Evolutionary conservation across 768 basidiomycete species (phyloP), one percentile per base, ranked within the genome.

Genomic region (Cyclocybe cylindracea): DNA sequence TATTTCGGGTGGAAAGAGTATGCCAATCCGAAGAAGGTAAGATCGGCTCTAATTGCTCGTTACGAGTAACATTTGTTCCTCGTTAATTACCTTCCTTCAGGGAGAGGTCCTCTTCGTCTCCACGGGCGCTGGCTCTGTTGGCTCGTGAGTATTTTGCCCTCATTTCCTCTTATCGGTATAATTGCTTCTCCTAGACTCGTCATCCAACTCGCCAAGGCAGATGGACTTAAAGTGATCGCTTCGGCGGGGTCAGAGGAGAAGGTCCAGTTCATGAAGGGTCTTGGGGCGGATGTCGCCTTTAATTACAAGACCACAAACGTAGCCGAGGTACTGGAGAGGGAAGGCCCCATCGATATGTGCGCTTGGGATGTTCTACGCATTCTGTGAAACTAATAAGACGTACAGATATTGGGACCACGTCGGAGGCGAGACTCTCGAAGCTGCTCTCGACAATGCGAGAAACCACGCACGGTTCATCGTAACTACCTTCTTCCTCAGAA

Each of bases 171-270:
- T 7, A 16, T 42, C 5, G 7, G 8, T 14, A 13, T 38, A 32
- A n/a, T 42, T 4, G 5, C 8, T 50, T 3, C 7, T 10, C 14
- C 9, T 43, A 79, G 78, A 1, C 41, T 81, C 10, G 77, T 81
- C 14, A 74, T 80, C 42, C 80, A 83, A 50, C 62, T 81, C 5
- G 79, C 80, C 0, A 82, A 83, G 44, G 55, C 58, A 0, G 74
- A 78, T n/a, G 79, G 79, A 3, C 61, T 77, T 16, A 86, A 84
- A 58, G 88, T 90, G 35, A 86, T 91, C 44, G 85, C 79, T 0
- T 86, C 83, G 0, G 84, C 86, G 0, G 86, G 89, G 1, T 79
- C 81, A 0, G 85, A 89, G 13, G 84, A 86, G 46, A 90, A 91
- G 66, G 85, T 90, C 6, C 63, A 72, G 4, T 86, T 78, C 59